Conservation (phyloP, 306 rosid species). For the Cucumis cinereus region DNA sequence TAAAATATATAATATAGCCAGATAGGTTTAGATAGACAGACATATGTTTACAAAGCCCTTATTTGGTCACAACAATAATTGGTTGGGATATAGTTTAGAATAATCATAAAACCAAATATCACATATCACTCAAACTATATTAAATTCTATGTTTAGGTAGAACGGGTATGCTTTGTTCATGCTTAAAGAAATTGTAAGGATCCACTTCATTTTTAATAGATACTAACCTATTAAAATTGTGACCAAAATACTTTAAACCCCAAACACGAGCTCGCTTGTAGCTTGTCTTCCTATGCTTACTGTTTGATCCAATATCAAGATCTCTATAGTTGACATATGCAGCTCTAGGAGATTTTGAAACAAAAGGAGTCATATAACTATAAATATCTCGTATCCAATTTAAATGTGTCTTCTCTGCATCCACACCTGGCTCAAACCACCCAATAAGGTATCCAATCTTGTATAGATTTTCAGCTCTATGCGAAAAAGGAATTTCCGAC, state of each 20-base stretch:
- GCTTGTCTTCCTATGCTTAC: slow-evolving; percentile 2
- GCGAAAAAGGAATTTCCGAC: slow-evolving; percentile 51
- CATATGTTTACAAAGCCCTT: no score
- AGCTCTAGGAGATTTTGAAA: slow-evolving; percentile 37
- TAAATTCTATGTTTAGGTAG: no score
- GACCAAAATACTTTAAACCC: slow-evolving; percentile 42
- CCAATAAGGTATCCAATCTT: slow-evolving; percentile 13
- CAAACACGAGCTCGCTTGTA: slow-evolving; percentile 39
- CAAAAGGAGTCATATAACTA: neutral
- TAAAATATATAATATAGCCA: no score
- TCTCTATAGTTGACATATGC: slow-evolving; percentile 21
- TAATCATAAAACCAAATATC: neutral
- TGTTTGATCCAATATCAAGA: neutral
- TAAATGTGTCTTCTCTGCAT: neutral
- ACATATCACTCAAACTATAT: neutral
- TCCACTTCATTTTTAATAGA: neutral
- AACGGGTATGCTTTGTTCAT: slow-evolving; percentile 68
- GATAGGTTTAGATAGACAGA: no score
- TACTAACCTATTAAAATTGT: neutral
- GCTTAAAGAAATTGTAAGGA: neutral
- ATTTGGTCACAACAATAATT: neutral
- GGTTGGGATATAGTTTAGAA: neutral
- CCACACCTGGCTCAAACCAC: slow-evolving; percentile 29
- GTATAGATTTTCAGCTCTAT: slow-evolving; percentile 22
- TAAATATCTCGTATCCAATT: neutral